phyloP scores from a whole-genome alignment of 352 stramenopile genomes.

The Pythium diclinum region DNA sequence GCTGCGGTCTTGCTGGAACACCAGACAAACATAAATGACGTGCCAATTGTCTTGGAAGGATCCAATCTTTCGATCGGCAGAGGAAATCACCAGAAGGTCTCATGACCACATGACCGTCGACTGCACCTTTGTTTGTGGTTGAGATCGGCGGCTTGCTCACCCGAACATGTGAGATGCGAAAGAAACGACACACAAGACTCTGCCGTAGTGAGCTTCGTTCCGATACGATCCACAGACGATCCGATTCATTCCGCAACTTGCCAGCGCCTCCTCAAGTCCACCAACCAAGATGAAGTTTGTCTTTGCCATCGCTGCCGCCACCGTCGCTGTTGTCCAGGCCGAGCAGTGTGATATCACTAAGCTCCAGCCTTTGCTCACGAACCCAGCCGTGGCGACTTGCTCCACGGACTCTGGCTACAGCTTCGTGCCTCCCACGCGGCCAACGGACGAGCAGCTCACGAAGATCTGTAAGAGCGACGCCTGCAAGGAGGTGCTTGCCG shows the following conservation, averaged over 20 bases:
- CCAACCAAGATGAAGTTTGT: slow-evolving; percentile 15
- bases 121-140: not conserved
- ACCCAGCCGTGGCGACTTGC: slow-evolving; percentile 19
- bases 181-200: not conserved
- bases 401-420: slow-evolving; percentile 14
- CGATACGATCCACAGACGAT: not conserved
- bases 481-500: slow-evolving; percentile 19
- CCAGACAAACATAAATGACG: too few relatives aligned
- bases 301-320: slow-evolving; percentile 10
- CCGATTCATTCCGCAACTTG: slow-evolving; percentile 1
- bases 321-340: not conserved
- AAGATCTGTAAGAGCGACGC: slow-evolving; percentile 25
- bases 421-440: slow-evolving; percentile 19
- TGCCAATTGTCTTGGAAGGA: not conserved
- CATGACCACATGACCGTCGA: not conserved
- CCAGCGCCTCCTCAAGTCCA: not conserved
- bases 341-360: slow-evolving; percentile 19
- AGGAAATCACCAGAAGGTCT: not conserved
- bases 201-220: not conserved
- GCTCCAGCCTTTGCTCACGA: slow-evolving; percentile 12
- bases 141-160: not conserved
- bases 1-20: not conserved
- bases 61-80: not conserved
- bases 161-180: not conserved
- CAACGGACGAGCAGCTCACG: slow-evolving; percentile 21